Evolutionary conservation across 2,329 filamentous ascomycete species (phyloP), one percentile per base, ranked within the genome.

Genomic region (Fusarium lateritium): DNA sequence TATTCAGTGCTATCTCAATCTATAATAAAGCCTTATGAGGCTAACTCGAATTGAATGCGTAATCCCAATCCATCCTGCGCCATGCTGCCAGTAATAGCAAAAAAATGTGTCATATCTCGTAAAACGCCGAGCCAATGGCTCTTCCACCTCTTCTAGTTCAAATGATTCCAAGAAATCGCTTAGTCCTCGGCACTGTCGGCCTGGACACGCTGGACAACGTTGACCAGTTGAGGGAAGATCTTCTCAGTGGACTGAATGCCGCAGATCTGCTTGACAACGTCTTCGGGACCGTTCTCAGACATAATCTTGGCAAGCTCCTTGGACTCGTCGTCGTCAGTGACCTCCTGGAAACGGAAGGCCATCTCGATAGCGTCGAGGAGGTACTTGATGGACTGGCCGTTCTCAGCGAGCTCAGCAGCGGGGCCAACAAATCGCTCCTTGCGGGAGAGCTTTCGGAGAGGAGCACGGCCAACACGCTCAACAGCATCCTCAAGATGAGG

Each of bases 341-440:
- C 92, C 75, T 97, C 93, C 84, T 98, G 94, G 90, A 98, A 99
- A 68, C 92, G 93, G 79, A 99, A 91, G 8, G 93, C 91, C 89
- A 95, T 94, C 85, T 98, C 95, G 45, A 96, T 89, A 21, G 93
- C 92, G 61, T 91, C 91, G 54, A 98, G 84, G 31, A 99, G 86
- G 54, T 88, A 90, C 60, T 89, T 86, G 79, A 91, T 91, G 73
- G 88, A 87, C 81, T 93, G 85, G 62, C 89, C 94, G 63, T 87
- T 85, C 85, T 97, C 94, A 45, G 94, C 94, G 19, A 99, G 88
- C 82, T 97, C 92, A 11, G 93, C 89, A 45, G 96, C 95, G 7
- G 96, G 96, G 45, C 92, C 94, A 74, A 99, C 91, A 84, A 99
- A 97, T 44, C 96, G 94, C 84, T 99, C 96, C 84, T 97, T 96